Base-by-base conservation (phyloP, 306 rosid genomes). In the Cotoneaster glaucophyllus region DNA sequence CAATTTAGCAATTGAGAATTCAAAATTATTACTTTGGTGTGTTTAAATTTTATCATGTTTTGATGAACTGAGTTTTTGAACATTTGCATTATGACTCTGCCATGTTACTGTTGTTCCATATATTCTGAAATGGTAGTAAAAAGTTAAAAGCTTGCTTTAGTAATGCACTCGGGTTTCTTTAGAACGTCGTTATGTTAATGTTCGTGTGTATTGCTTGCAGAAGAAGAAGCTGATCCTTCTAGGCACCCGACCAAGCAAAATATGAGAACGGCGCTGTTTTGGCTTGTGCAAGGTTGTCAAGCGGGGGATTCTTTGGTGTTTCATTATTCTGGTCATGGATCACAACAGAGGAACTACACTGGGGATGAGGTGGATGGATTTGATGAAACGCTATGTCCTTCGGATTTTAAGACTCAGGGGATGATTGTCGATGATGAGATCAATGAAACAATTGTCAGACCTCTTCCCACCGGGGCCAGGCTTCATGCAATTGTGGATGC, bases 271-370 rank as follows among this genome's bases (percentile, higher is more conserved):
- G 90, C 90, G 1, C 5, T 87, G 70, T 66, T 26, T 10, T 87
- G 90, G 90, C 83, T 84, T 18, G 82, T 87, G 29, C 82, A 84
- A 56, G 85, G 85, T 31, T 83, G 86, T 64, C 83, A 69, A 31
- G 54, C 90, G 25, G 90, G 88, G 45, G 88, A 87, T 29, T 87
- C 90, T 4, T 66, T 87, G 82, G 85, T 84, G 34, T 82, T 87
- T 76, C 88, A 87, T 39, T 87, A 66, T 75, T 84, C 90, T 4
- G 88, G 88, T 29, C 88, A 87, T 76, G 88, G 90, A 18, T 78
- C 81, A n/a, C 86, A 82, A 77, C 78, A 80, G 75, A 58, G 77
- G 74, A 76, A 87, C 86, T 58, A 34, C 78, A 78, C 58, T 8
- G 86, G 86, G 6, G 88, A 87, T 13, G 88, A 87, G 82, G 76